Evolutionary conservation across 2,329 filamentous ascomycete species (phyloP).

Genomic region (Cryphonectria parasitica): DNA sequence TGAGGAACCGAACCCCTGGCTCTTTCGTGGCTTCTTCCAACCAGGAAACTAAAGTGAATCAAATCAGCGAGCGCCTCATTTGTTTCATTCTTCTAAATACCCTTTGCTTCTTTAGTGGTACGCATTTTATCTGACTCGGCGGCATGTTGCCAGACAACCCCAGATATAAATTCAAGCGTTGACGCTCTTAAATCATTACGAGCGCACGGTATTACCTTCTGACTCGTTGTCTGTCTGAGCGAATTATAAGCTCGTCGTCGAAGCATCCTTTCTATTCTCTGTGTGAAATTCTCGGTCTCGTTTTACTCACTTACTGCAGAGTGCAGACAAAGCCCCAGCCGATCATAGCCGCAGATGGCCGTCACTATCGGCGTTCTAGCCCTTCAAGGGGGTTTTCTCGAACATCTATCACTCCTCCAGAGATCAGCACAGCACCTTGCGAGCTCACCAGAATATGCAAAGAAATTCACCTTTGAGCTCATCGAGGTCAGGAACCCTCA

Average conservation of each 20-base stretch:
- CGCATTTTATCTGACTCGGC: slow-evolving; percentile 4
- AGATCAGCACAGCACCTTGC: slow-evolving; percentile 63
- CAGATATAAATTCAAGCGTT: background rate
- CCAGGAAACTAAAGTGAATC: background rate
- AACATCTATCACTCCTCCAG: slow-evolving; percentile 79
- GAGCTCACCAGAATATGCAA: slow-evolving; percentile 29
- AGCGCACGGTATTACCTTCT: background rate
- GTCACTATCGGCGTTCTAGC: slow-evolving; percentile 67
- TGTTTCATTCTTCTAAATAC: background rate
- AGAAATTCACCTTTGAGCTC: slow-evolving; percentile 57
- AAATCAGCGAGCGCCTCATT: background rate
- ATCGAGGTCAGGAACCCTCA: slow-evolving; percentile 77
- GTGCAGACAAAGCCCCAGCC: background rate
- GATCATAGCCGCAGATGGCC: slow-evolving; percentile 31
- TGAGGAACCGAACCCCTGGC: background rate
- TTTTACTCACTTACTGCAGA: background rate
- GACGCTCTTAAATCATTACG: slow-evolving; percentile 3
- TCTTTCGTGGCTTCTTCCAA: background rate
- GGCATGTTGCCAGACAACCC: slow-evolving; percentile 14
- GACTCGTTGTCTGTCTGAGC: background rate
- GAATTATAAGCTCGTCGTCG: background rate
- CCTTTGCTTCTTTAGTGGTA: background rate
- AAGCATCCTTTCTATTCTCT: background rate
- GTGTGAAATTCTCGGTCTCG: background rate
- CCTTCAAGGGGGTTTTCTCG: slow-evolving; percentile 90